phyloP scores from a whole-genome alignment of 2,329 filamentous ascomycete genomes.

The Colletotrichum plurivorum region DNA sequence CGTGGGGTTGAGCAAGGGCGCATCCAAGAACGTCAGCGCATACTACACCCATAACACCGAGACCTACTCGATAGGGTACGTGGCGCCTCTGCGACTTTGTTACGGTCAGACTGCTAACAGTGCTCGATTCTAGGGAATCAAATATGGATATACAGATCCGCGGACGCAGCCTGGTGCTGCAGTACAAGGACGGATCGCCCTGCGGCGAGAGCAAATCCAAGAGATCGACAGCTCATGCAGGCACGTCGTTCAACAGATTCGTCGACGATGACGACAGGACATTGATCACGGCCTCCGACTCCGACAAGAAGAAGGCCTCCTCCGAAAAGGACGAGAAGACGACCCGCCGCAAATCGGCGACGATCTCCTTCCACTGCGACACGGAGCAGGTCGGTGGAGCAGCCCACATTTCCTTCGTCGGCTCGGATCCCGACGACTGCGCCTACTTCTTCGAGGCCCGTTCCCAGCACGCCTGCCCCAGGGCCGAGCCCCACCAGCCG shows the following conservation, averaged over 20 bases:
- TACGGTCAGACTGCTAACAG: no score
- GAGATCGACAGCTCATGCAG: slow-evolving; percentile 46
- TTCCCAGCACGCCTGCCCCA: slow-evolving; percentile 83
- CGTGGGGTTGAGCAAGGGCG: slow-evolving; percentile 71
- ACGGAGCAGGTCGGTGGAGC: slow-evolving; percentile 78
- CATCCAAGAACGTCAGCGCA: slow-evolving; percentile 83
- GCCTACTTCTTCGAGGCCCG: slow-evolving; percentile 96
- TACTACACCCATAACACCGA: slow-evolving; percentile 79
- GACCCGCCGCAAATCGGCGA: slow-evolving; percentile 78
- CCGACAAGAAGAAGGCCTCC: slow-evolving; percentile 44
- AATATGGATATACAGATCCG: slow-evolving; percentile 69
- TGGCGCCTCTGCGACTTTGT: slow-evolving; percentile 21
- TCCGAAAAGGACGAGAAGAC: slow-evolving; percentile 52
- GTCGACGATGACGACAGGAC: slow-evolving; percentile 54
- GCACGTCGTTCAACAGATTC: slow-evolving; percentile 45
- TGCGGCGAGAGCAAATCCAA: slow-evolving; percentile 68
- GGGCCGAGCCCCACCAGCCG: slow-evolving; percentile 78
- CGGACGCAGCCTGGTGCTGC: slow-evolving; percentile 81
- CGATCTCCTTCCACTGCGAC: slow-evolving; percentile 95
- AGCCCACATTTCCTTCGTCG: slow-evolving; percentile 86
- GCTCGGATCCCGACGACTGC: slow-evolving; percentile 87
- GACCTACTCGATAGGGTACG: slow-evolving; percentile 82
- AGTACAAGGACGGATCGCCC: slow-evolving; percentile 83
- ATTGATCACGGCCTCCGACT: slow-evolving; percentile 40
- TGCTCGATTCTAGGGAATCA: slow-evolving; percentile 60